Percentiles rank a stretch among this genome's conserved stretches.
phyloP scores from a whole-genome alignment of 805 yeast species.

The Teunomyces funiuensis region DNA sequence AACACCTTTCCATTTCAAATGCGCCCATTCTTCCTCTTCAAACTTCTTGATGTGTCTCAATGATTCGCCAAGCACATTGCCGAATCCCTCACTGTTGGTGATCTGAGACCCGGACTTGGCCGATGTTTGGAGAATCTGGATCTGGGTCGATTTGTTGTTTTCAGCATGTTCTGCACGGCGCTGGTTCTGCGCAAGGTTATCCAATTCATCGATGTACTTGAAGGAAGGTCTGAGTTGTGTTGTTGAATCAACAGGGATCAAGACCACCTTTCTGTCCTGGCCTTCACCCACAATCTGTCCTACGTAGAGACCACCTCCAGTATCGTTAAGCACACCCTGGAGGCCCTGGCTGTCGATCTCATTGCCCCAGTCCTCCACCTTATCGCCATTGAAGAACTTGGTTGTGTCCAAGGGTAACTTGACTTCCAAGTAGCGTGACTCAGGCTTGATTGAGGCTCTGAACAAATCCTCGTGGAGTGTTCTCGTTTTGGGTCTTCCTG shows the following conservation, averaged over 20 bases:
- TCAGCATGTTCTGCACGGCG: conserved; percentile 41
- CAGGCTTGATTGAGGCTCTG: conserved; percentile 56
- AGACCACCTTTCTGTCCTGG: conserved; percentile 46
- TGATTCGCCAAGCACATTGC: conserved; percentile 37
- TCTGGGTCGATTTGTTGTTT: conserved; percentile 22
- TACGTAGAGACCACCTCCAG: conserved; percentile 48
- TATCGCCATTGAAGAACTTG: conserved; percentile 64
- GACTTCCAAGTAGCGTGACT: conserved; percentile 66
- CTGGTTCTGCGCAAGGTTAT: conserved; percentile 42
- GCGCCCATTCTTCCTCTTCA: conserved; percentile 42
- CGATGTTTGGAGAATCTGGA: conserved; percentile 43
- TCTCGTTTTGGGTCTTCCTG: conserved; percentile 48
- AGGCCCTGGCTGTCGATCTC: conserved; percentile 59
- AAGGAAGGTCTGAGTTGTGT: conserved; percentile 83
- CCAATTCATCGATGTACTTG: conserved; percentile 68
- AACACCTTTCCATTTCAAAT: conserved; percentile 28
- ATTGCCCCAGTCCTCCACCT: conserved; percentile 63
- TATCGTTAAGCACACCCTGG: conserved; percentile 64
- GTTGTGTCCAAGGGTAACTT: conserved; percentile 72
- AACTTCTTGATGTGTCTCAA: conserved; percentile 38
- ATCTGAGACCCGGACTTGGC: conserved; percentile 29
- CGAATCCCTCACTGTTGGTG: conserved; percentile 25
- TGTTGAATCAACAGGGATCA: conserved; percentile 64
- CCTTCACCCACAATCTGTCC: conserved; percentile 26
- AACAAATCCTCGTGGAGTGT: conserved; percentile 36